phyloP scores from a whole-genome alignment of 1,284 basidiomycete species.

The Puccinia coronata region DNA sequence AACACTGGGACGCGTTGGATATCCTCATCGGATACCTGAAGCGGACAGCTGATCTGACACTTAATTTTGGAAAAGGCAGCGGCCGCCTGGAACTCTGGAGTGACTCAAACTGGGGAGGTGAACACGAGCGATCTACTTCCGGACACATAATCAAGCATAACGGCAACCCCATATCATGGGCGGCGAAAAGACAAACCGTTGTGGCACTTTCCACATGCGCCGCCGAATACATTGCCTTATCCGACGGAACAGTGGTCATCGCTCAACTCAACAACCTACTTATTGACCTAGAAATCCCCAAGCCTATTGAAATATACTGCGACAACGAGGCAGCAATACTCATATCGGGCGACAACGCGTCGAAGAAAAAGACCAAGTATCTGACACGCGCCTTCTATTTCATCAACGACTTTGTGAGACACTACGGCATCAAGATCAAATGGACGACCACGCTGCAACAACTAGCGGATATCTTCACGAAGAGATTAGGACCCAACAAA shows the following conservation, averaged over 20 bases:
- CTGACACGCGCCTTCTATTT: neutral
- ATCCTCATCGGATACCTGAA: neutral
- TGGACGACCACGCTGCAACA: neutral
- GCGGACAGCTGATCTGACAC: neutral
- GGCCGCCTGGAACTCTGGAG: neutral
- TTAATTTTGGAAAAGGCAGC: neutral
- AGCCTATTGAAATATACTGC: neutral
- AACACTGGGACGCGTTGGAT: neutral
- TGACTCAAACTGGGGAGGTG: slow-evolving; percentile 35
- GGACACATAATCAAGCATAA: neutral
- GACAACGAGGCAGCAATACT: slow-evolving; percentile 24
- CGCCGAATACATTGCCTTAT: slow-evolving; percentile 14
- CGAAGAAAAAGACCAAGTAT: slow-evolving; percentile 18
- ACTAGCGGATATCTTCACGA: neutral
- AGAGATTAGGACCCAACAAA: neutral
- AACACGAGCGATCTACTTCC: neutral
- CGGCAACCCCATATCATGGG: slow-evolving; percentile 12
- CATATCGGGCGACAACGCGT: neutral
- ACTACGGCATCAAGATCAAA: neutral
- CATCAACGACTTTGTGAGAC: slow-evolving; percentile 6
- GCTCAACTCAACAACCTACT: neutral
- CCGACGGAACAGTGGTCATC: neutral
- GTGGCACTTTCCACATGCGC: slow-evolving; percentile 5
- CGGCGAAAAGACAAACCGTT: neutral
- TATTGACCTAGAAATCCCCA: neutral